phyloP scores from a whole-genome alignment of 2,329 filamentous ascomycete species.

The Alternaria sp. region DNA sequence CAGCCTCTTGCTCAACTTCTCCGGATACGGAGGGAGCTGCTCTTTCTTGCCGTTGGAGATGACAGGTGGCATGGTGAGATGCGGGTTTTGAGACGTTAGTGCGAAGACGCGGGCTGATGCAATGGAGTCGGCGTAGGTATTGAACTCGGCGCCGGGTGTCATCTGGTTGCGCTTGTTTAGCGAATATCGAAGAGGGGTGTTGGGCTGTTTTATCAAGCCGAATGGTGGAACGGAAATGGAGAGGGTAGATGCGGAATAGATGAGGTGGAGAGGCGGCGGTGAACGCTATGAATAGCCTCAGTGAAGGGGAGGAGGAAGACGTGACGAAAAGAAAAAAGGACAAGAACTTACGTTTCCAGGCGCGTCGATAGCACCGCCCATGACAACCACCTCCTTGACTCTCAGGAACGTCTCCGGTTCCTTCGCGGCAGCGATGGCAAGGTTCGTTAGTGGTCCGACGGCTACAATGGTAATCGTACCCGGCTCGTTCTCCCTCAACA shows the following conservation, averaged over 20 bases:
- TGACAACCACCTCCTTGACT: constrained; percentile 90
- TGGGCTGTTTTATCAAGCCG: constrained; percentile 51
- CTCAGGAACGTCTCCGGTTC: constrained; percentile 89
- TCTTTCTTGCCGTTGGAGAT: constrained; percentile 55
- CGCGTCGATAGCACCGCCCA: constrained; percentile 85
- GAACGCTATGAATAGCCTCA: constrained; percentile 21
- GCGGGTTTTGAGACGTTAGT: constrained; percentile 65
- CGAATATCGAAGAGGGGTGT: constrained; percentile 39
- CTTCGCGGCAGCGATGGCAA: constrained; percentile 85
- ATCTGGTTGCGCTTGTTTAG: constrained; percentile 57
- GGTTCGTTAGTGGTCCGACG: constrained; percentile 90
- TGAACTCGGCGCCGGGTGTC: constrained; percentile 89
- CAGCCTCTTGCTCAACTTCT: constrained; percentile 51
- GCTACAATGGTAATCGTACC: constrained; percentile 90
- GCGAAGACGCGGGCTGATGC: constrained; percentile 60
- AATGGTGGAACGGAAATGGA: constrained; percentile 45
- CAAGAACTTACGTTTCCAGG: constrained; percentile 71
- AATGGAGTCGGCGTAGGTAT: constrained; percentile 81
- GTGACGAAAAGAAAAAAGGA: not conserved
- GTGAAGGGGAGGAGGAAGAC: not conserved
- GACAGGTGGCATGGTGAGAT: constrained; percentile 78
- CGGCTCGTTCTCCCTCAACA: constrained; percentile 80
- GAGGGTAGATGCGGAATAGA: constrained; percentile 24
- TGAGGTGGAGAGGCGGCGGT: constrained; percentile 22
- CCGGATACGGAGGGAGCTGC: constrained; percentile 51